These are phyloP conservation scores for Pseudonitzschia delicatissima DNA, from an alignment of 108 stramenopile species.

Conservation along the genomic window DNA sequence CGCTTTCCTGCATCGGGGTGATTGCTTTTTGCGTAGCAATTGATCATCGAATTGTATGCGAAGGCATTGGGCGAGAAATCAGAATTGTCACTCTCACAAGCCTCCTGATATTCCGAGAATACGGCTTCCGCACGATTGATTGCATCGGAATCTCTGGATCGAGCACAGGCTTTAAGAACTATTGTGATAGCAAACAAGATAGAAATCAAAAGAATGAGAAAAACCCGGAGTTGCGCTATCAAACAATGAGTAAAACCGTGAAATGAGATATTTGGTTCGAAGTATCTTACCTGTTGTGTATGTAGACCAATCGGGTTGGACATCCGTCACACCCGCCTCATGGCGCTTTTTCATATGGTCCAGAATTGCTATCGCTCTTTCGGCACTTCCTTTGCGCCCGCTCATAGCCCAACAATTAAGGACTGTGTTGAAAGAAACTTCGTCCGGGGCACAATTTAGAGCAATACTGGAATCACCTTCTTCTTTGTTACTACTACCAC, in stretches of 20 bases:
- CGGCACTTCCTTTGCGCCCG: slow-evolving; percentile 9
- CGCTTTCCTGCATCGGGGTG: slow-evolving; percentile 18
- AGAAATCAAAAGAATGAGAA: background rate
- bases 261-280: background rate
- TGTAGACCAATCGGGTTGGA: slow-evolving; percentile 9
- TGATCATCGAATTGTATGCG: slow-evolving; percentile 31
- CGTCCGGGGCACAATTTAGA: slow-evolving; percentile 14
- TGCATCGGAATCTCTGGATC: slow-evolving; percentile 11
- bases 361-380: slow-evolving; percentile 25
- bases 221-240: no score
- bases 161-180: slow-evolving; percentile 23
- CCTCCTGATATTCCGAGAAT: slow-evolving; percentile 14
- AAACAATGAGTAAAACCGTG: background rate
- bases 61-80: slow-evolving; percentile 8
- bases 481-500: slow-evolving; percentile 7
- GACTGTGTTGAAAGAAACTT: slow-evolving; percentile 29
- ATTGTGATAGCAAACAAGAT: background rate
- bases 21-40: slow-evolving; percentile 25
- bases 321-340: slow-evolving; percentile 1
- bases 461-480: slow-evolving; percentile 7
- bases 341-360: slow-evolving; percentile 24
- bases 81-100: background rate
- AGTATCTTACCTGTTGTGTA: slow-evolving; percentile 19
- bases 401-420: slow-evolving; percentile 32
- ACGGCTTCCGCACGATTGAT: slow-evolving; percentile 24